Percentiles rank a stretch among this genome's conserved stretches.
Conservation (phyloP, 1,284 basidiomycete genomes). For the Cerrena zonata region DNA sequence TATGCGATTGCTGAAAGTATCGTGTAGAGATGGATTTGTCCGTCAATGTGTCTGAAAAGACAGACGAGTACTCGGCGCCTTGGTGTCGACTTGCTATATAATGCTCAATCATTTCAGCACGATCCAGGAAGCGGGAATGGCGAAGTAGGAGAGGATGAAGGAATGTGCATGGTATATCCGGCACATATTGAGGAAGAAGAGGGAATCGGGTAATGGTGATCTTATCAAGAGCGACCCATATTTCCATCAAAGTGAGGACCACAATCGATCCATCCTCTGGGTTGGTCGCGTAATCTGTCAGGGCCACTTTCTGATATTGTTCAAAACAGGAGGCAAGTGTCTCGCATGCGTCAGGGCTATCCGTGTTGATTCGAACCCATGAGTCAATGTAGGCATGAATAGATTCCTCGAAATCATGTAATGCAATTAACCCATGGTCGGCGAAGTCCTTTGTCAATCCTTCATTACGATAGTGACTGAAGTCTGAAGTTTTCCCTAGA, state of each 20-base stretch:
- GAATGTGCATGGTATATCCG: background rate
- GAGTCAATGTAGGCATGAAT: background rate
- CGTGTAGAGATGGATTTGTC: background rate
- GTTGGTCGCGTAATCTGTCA: constrained; percentile 25
- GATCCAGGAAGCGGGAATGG: background rate
- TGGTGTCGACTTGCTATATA: background rate
- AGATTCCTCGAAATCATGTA: background rate
- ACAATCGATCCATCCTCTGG: constrained; percentile 40
- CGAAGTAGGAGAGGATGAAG: background rate
- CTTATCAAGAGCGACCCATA: constrained; percentile 30
- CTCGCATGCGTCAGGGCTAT: background rate
- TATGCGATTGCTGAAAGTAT: background rate
- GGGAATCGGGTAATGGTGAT: constrained; percentile 28
- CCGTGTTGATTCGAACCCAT: background rate
- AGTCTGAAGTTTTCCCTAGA: background rate
- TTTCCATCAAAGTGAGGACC: constrained; percentile 28
- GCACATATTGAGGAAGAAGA: constrained; percentile 34
- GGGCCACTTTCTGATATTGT: background rate
- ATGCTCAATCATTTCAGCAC: background rate
- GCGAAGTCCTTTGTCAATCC: background rate
- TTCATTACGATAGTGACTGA: background rate
- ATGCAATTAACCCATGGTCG: background rate
- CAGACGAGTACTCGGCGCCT: background rate
- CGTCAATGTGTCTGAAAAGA: background rate
- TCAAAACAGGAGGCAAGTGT: background rate